phyloP scores from a whole-genome alignment of 2,329 filamentous ascomycete genomes.

The Xylogone sp. region DNA sequence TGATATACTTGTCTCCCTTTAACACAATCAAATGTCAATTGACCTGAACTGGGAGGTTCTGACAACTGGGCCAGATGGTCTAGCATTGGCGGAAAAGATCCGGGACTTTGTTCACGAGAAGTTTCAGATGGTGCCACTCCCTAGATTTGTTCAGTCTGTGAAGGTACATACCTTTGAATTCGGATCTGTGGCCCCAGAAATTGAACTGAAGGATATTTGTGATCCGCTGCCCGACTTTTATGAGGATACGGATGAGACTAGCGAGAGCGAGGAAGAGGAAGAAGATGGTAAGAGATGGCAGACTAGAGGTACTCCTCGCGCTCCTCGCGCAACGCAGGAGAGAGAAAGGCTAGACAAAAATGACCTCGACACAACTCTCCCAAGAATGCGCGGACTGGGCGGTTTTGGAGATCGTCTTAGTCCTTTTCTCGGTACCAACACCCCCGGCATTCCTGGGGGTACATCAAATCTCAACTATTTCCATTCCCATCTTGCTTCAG shows the following conservation, averaged over 20 bases:
- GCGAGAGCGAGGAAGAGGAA: slow-evolving; percentile 50
- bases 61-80: slow-evolving; percentile 83
- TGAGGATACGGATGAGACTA: slow-evolving; percentile 69
- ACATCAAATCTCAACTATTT: slow-evolving; percentile 80
- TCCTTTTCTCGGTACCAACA: slow-evolving; percentile 57
- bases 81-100: slow-evolving; percentile 78
- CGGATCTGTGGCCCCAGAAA: slow-evolving; percentile 73
- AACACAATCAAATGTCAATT: slow-evolving; percentile 70
- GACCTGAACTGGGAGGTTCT: slow-evolving; percentile 95
- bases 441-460: slow-evolving; percentile 64
- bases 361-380: slow-evolving; percentile 35
- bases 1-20: background rate
- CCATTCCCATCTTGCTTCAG: slow-evolving; percentile 69
- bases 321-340: slow-evolving; percentile 23
- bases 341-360: slow-evolving; percentile 30
- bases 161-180: slow-evolving; percentile 94
- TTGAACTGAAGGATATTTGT: slow-evolving; percentile 95
- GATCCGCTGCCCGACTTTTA: slow-evolving; percentile 96
- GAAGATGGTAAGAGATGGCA: slow-evolving; percentile 36
- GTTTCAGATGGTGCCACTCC: slow-evolving; percentile 87
- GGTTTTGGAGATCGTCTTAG: slow-evolving; percentile 42
- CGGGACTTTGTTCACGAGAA: slow-evolving; percentile 92
- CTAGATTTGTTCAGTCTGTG: slow-evolving; percentile 95
- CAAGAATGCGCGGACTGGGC: slow-evolving; percentile 24
- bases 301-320: slow-evolving; percentile 8